Evolutionary conservation across 208 protist species (phyloP), one percentile per base, ranked within the genome.

Genomic region (Crithidia sp.): DNA sequence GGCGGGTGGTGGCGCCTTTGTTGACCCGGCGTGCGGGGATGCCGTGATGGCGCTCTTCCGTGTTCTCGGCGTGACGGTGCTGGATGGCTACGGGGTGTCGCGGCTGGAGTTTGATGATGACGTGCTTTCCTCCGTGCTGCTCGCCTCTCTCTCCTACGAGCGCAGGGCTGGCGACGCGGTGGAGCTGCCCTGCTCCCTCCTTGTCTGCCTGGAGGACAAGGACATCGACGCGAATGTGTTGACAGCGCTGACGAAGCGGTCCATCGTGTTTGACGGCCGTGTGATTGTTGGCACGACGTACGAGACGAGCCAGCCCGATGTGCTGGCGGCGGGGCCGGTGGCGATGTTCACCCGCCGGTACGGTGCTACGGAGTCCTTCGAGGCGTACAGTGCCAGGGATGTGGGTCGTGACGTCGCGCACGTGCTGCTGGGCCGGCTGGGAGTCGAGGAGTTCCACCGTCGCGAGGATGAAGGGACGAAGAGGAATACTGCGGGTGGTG

Each of bases 321-420:
- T 98, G 53, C 91, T 93, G 59, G 91, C 95, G 28, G 93, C 90
- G 16, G 95, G 94, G 0, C 92, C 95, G n/a, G 90, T 98, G 9
- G 89, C 95, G 37, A 98, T 97, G 92, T 97, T 96, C 81, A 96
- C 90, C 5, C 90, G 95, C 14, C 86, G 95, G 56, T 97, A 97
- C 81, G 95, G 95, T 8, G 81, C 83, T 16, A 94, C 87, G 12
- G 78, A 84, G 44, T 77, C 76, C 17, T 97, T 98, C 66, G 95
- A 98, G 55, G 76, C 87, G 41, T 96, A 91, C 79, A 94, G 88
- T 60, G 85, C 93, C 3, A 69, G 81, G 9, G 95, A 98, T 63
- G 90, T 98, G 13, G 95, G 93, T 45, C 52, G 50, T 16, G 85
- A 95, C 65, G 63, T 97, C 43, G 86, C 91, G 13, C 67, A 83